A percentile compares a stretch with the other conserved stretches of the same genome.
phyloP scores from a whole-genome alignment of 257 asterid genomes.

The Nyctanthes arbortristis region DNA sequence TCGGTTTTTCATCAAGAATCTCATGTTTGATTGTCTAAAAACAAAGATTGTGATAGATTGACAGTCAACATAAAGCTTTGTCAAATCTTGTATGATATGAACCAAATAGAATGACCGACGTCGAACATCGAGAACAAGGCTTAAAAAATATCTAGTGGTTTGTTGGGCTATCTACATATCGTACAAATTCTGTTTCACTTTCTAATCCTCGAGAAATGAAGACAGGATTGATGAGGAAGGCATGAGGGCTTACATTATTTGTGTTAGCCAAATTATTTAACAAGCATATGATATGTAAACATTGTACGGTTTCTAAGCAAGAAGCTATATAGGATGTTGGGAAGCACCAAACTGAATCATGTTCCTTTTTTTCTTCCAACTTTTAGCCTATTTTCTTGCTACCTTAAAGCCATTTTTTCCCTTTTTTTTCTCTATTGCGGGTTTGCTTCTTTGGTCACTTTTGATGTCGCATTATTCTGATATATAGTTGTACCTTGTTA shows the following conservation, averaged over 20 bases:
- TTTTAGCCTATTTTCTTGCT: constrained; percentile 24
- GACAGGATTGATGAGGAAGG: neutral
- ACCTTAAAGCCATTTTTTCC: constrained; percentile 20
- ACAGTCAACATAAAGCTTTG: neutral
- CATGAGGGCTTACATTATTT: neutral
- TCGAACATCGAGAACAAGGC: too few species aligned
- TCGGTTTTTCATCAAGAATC: too few species aligned
- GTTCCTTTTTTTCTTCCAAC: constrained; percentile 9
- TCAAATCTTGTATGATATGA: neutral
- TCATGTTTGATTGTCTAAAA: too few species aligned
- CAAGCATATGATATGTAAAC: neutral
- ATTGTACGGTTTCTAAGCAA: constrained; percentile 27
- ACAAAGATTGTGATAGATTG: too few species aligned
- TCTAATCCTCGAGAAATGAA: constrained; percentile 2
- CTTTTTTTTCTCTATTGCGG: neutral
- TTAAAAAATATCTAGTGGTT: neutral
- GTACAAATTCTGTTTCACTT: neutral
- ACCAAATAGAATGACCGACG: neutral
- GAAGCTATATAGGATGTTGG: constrained; percentile 20
- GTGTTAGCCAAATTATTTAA: constrained; percentile 3
- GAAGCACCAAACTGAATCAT: constrained; percentile 20
- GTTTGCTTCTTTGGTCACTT: neutral
- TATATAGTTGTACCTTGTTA: too few species aligned
- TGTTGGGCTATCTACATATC: neutral
- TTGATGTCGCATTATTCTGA: constrained; percentile 19